phyloP scores from a whole-genome alignment of 2,329 filamentous ascomycete species.

The Colletotrichum orchidophilum region DNA sequence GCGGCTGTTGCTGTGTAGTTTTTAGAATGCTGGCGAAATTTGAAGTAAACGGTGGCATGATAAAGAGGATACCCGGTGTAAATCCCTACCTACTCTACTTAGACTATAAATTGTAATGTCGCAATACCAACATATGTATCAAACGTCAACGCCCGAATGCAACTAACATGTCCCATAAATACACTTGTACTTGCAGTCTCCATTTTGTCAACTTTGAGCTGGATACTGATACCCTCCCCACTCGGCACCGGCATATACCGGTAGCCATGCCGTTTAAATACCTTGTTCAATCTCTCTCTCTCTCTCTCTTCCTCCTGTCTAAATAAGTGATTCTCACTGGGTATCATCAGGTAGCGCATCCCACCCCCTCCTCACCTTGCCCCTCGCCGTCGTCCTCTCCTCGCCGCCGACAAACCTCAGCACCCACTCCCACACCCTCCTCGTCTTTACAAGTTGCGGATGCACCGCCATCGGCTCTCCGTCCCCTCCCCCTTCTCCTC shows the following conservation, averaged over 20 bases:
- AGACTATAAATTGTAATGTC: conserved; percentile 15
- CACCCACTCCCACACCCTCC: conserved; percentile 79
- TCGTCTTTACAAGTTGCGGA: conserved; percentile 70
- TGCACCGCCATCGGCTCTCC: conserved; percentile 36
- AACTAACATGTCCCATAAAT: background rate
- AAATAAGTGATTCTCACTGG: conserved; percentile 38
- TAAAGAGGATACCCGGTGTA: conserved; percentile 24
- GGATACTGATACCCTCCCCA: no score
- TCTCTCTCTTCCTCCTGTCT: background rate
- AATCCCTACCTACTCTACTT: background rate
- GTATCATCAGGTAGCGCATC: conserved; percentile 53
- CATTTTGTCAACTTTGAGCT: no score
- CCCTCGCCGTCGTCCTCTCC: conserved; percentile 30
- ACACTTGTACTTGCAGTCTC: no score
- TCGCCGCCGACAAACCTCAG: conserved; percentile 69
- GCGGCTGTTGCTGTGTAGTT: conserved; percentile 37
- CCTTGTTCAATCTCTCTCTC: background rate
- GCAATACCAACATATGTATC: background rate
- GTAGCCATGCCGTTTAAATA: background rate
- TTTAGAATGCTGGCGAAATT: background rate
- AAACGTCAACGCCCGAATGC: background rate
- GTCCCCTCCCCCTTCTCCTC: conserved; percentile 2
- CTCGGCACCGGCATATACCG: background rate
- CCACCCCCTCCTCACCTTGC: conserved; percentile 41
- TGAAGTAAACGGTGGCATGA: background rate